Conservation (phyloP, 1,284 basidiomycete genomes). For the Coniophora puteana region DNA sequence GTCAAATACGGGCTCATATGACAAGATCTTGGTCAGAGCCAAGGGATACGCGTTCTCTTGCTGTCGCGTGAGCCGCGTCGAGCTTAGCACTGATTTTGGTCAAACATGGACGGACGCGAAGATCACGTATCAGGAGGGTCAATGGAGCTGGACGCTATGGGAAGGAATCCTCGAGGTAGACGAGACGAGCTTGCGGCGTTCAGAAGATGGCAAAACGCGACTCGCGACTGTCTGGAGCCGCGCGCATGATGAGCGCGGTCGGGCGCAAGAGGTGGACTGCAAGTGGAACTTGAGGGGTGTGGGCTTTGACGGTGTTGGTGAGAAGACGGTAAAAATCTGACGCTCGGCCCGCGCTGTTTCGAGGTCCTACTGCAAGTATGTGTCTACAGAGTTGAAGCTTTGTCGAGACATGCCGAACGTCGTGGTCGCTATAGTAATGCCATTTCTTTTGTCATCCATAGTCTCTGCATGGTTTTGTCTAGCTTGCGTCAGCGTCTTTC, state of each 20-base stretch:
- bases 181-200: conserved; percentile 15
- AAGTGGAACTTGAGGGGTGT: conserved; percentile 41
- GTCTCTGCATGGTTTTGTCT: too few species aligned
- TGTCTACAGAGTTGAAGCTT: too few species aligned
- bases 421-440: too few species aligned
- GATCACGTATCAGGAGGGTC: conserved; percentile 59
- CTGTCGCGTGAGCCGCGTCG: conserved; percentile 44
- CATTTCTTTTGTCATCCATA: too few species aligned
- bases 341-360: background rate
- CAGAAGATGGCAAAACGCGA: conserved; percentile 9
- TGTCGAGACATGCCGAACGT: too few species aligned
- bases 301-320: conserved; percentile 28
- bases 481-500: too few species aligned
- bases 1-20: conserved; percentile 23
- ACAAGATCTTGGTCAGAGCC: conserved; percentile 33
- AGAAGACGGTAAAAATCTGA: conserved; percentile 15
- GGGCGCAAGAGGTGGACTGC: conserved; percentile 25
- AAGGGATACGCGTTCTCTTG: conserved; percentile 60
- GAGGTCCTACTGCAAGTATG: too few species aligned
- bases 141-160: conserved; percentile 73
- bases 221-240: conserved; percentile 31
- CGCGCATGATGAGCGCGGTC: conserved; percentile 29
- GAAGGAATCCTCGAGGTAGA: conserved; percentile 39
- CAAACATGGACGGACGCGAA: conserved; percentile 45
- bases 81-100: conserved; percentile 52